Evolutionary conservation across 2,329 filamentous ascomycete genomes (phyloP).

Genomic region (Basipetospora chlamydospora): DNA sequence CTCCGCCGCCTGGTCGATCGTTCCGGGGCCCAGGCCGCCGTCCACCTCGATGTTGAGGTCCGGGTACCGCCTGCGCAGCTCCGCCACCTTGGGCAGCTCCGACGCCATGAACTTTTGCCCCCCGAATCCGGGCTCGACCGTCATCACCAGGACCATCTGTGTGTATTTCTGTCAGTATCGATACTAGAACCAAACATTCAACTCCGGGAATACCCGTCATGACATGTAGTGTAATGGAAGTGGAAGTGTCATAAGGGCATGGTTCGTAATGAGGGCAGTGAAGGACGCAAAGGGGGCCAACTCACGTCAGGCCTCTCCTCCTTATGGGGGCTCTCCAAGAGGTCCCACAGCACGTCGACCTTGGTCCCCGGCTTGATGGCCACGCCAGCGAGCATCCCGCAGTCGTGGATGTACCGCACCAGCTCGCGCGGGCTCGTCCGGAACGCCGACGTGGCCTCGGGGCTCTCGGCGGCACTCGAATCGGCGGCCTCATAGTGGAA

Average conservation of each 20-base stretch:
- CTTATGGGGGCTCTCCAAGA: conserved; percentile 58
- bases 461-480: conserved; percentile 71
- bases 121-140: conserved; percentile 91
- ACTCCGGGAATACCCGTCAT: no score
- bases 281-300: not conserved
- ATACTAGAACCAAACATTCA: no score
- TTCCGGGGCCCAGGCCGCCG: conserved; percentile 74
- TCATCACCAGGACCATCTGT: conserved; percentile 98
- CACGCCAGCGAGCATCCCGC: conserved; percentile 80
- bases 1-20: conserved; percentile 86
- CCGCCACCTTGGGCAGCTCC: conserved; percentile 84
- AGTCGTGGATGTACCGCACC: conserved; percentile 78
- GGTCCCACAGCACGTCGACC: conserved; percentile 84
- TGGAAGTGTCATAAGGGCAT: no score
- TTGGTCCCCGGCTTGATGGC: conserved; percentile 88
- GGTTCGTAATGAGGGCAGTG: no score
- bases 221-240: no score
- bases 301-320: conserved; percentile 80
- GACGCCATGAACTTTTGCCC: conserved; percentile 98
- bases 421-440: conserved; percentile 74
- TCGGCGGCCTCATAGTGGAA: conserved; percentile 98
- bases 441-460: conserved; percentile 50
- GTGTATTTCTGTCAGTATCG: conserved; percentile 7
- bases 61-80: conserved; percentile 70
- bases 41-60: conserved; percentile 96